A percentile compares a stretch with the other conserved stretches of the same genome.
phyloP scores from a whole-genome alignment of 176 grass and related monocot species.

The Poa annua region DNA sequence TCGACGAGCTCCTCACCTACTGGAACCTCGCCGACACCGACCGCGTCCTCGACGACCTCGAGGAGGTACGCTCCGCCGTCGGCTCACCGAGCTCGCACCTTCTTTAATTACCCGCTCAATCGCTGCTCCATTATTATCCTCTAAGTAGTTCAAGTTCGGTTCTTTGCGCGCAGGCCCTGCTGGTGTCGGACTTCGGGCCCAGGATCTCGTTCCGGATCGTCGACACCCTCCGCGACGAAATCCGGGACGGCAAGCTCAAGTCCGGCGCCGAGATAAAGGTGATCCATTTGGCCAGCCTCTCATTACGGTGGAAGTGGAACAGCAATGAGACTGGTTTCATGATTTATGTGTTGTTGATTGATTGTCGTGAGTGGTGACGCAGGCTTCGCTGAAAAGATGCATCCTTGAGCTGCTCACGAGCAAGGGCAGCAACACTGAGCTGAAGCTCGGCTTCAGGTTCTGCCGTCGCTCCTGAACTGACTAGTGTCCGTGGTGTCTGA shows the following conservation, averaged over 20 bases:
- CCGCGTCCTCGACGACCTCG: constrained; percentile 90
- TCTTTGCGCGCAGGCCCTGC: constrained; percentile 57
- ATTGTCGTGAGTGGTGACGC: not conserved
- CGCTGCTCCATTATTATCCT: not conserved
- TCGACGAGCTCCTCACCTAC: constrained; percentile 98
- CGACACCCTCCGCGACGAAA: constrained; percentile 84
- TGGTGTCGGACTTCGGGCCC: constrained; percentile 98
- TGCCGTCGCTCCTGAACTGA: constrained; percentile 15
- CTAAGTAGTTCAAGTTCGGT: not conserved
- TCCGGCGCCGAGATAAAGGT: constrained; percentile 93
- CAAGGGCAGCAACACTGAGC: constrained; percentile 83
- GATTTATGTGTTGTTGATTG: not conserved
- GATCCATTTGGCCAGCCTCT: not conserved
- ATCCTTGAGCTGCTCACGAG: constrained; percentile 74
- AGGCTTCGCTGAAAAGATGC: constrained; percentile 78
- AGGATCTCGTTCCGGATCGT: constrained; percentile 94
- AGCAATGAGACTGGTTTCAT: not conserved
- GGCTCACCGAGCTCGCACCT: not conserved
- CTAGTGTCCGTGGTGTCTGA: constrained; percentile 17
- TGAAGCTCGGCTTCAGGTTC: constrained; percentile 92
- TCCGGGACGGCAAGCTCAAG: constrained; percentile 90
- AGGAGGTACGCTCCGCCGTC: constrained; percentile 50
- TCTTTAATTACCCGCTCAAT: not conserved
- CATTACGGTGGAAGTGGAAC: not conserved
- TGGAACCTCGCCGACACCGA: constrained; percentile 98